These are phyloP conservation scores for Plectosphaerella cucumerina DNA, from an alignment of 2,329 filamentous ascomycete genomes.

Conservation along the genomic window DNA sequence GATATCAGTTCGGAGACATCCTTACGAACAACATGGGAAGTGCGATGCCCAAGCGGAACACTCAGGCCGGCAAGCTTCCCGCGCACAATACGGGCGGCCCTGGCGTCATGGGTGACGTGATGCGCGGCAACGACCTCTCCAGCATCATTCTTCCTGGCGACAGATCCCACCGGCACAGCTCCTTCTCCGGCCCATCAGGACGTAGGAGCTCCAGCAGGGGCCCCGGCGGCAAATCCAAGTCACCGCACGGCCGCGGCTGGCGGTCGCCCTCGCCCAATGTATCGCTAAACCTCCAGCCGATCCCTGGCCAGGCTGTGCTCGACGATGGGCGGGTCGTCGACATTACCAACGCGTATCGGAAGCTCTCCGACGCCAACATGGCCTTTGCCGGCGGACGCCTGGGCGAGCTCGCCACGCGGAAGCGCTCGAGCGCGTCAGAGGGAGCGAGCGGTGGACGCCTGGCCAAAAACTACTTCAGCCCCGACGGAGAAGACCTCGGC, in stretches of 20 bases:
- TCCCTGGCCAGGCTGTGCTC: conserved; percentile 37
- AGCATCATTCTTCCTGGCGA: conserved; percentile 45
- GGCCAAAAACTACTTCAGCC: conserved; percentile 62
- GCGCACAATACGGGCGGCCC: conserved; percentile 15
- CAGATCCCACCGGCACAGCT: conserved; percentile 35
- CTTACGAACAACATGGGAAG: conserved; percentile 47
- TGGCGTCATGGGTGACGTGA: conserved; percentile 45
- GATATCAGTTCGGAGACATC: conserved; percentile 60
- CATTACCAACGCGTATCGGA: conserved; percentile 65
- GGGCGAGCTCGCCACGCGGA: conserved; percentile 55
- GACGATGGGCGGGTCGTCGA: conserved; percentile 61
- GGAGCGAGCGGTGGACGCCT: conserved; percentile 50
- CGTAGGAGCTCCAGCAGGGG: conserved; percentile 17
- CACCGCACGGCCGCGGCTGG: conserved; percentile 41
- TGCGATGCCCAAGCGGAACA: conserved; percentile 46
- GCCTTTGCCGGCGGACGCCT: conserved; percentile 60
- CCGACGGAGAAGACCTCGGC: conserved; percentile 63
- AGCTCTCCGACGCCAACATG: conserved; percentile 68
- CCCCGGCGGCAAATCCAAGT: conserved; percentile 45
- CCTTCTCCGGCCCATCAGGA: conserved; percentile 23
- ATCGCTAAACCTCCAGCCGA: conserved; percentile 11
- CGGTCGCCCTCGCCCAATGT: conserved; percentile 12
- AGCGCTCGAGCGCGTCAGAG: conserved; percentile 34
- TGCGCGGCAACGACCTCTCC: conserved; percentile 47
- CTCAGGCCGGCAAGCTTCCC: conserved; percentile 37